These are phyloP conservation scores for Filosporella fistucella DNA, from an alignment of 495 filamentous ascomycete species.

Conservation along the genomic window DNA sequence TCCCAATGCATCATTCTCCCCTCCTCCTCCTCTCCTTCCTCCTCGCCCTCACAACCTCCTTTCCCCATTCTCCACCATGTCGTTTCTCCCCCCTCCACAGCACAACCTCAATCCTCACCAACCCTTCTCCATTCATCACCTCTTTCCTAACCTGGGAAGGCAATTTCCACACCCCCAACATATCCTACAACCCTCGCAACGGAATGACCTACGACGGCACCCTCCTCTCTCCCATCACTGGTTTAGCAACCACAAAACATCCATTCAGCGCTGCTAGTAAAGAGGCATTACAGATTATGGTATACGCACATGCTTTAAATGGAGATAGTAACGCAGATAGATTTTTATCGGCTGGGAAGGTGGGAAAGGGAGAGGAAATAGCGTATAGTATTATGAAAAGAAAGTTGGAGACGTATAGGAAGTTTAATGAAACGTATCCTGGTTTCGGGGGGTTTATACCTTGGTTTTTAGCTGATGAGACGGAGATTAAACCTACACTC, in stretches of 20 bases:
- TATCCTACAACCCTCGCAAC: constrained; percentile 30
- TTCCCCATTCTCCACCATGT: constrained; percentile 15
- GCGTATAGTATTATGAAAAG: constrained; percentile 27
- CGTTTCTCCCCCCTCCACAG: constrained; percentile 27
- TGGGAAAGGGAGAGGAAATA: constrained; percentile 22
- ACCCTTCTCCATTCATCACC: constrained; percentile 24
- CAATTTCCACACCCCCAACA: constrained; percentile 30
- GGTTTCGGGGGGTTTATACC: constrained; percentile 33
- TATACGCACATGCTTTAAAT: constrained; percentile 29
- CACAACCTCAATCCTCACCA: constrained; percentile 22
- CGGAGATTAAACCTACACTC: constrained; percentile 24
- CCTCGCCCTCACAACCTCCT: no score
- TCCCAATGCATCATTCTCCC: no score
- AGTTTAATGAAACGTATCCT: constrained; percentile 33
- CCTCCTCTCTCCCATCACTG: constrained; percentile 28
- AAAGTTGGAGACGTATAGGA: constrained; percentile 30
- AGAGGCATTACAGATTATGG: constrained; percentile 33
- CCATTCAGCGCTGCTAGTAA: constrained; percentile 34
- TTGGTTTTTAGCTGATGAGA: constrained; percentile 25
- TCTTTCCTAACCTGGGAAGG: constrained; percentile 34
- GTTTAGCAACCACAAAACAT: constrained; percentile 28
- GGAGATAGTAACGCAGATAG: constrained; percentile 27
- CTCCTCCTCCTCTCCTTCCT: no score
- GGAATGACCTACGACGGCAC: constrained; percentile 35
- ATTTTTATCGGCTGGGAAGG: constrained; percentile 25